Percentiles rank a stretch among this genome's conserved stretches.
Evolutionary conservation across 257 asterid species (phyloP).

Genomic region (Nicotiana tomentosiformis): DNA sequence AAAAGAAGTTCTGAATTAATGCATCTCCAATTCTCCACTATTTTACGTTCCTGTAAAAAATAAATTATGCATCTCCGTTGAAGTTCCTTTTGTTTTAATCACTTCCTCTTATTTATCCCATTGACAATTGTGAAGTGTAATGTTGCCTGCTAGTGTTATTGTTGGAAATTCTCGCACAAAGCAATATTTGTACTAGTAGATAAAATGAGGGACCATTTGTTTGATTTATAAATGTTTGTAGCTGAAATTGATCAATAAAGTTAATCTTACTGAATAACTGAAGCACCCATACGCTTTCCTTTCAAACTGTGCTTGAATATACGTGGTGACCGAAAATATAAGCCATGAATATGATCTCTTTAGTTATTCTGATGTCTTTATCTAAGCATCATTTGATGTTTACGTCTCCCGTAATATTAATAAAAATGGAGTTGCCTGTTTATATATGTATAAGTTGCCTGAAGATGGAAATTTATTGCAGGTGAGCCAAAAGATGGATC

Average conservation of each 20-base stretch:
- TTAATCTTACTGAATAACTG: background rate
- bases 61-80: background rate
- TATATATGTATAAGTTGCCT: background rate
- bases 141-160: too few relatives aligned
- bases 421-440: background rate
- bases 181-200: background rate
- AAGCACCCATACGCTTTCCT: background rate
- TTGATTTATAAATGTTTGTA: background rate
- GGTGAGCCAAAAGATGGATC: slow-evolving; percentile 95
- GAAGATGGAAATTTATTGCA: slow-evolving; percentile 25
- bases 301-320: background rate
- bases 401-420: background rate
- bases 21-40: background rate
- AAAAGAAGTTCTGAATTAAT: background rate
- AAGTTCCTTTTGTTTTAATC: background rate
- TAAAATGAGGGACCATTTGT: background rate
- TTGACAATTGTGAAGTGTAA: too few relatives aligned
- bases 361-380: background rate
- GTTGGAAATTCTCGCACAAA: background rate
- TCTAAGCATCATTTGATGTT: background rate
- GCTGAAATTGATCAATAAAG: background rate
- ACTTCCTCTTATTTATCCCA: background rate
- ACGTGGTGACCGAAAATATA: background rate
- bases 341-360: background rate
- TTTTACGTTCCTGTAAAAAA: too few relatives aligned